A percentile compares a stretch with the other conserved stretches of the same genome.
Conservation (phyloP, 164 flowering plant species). For the Chimonanthus salicifolius region DNA sequence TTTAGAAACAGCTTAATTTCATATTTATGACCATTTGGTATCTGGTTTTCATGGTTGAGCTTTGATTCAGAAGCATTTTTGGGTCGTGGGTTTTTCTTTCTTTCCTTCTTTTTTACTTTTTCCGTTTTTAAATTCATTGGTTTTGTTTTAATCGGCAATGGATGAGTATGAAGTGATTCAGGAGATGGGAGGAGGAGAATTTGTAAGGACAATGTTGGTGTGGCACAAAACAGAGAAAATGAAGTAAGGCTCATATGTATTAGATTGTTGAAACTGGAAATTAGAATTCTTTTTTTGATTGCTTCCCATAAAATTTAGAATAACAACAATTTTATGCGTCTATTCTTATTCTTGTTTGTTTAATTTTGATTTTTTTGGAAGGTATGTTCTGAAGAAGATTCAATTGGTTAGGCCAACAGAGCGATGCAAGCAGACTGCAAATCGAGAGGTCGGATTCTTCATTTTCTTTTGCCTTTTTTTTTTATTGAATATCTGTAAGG, state of each 20-base stretch:
- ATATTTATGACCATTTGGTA: not conserved
- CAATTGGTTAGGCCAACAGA: constrained; percentile 23
- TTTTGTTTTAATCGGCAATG: not conserved
- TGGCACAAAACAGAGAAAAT: constrained; percentile 5
- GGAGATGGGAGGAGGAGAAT: not conserved
- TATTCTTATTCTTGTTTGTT: not conserved
- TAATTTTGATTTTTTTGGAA: not conserved
- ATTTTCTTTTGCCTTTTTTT: not conserved
- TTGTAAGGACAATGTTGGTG: not conserved
- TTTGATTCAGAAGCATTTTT: not conserved
- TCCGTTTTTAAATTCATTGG: not conserved
- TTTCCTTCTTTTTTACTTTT: not conserved
- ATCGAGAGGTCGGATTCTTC: constrained; percentile 18
- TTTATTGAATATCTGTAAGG: not conserved
- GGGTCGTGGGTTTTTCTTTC: not conserved
- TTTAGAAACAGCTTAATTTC: not conserved
- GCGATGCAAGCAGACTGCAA: constrained; percentile 18
- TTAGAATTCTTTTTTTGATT: not conserved
- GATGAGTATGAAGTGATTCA: constrained; percentile 5
- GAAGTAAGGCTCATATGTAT: constrained; percentile 3
- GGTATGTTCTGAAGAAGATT: constrained; percentile 35
- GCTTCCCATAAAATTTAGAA: too few species aligned
- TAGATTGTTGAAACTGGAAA: not conserved
- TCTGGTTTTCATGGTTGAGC: not conserved
- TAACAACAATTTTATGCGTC: not conserved